Percentiles rank a stretch among this genome's conserved stretches.
These are phyloP conservation scores for Verticillium zaregamsianum DNA, from an alignment of 2,329 filamentous ascomycete species.

Conservation along the genomic window DNA sequence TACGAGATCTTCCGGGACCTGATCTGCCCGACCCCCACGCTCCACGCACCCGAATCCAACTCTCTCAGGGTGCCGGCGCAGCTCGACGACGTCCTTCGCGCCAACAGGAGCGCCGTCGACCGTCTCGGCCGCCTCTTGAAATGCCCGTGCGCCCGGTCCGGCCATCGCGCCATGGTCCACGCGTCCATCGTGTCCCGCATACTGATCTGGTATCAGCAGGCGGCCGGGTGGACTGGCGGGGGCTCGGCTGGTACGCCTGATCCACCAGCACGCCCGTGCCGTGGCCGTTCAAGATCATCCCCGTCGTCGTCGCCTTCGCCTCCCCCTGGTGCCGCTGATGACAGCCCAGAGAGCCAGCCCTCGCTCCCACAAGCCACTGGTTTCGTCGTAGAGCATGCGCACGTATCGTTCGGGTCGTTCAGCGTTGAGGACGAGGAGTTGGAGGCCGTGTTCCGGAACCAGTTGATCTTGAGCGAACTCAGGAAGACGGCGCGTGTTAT, in stretches of 20 bases:
- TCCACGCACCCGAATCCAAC: conserved; percentile 18
- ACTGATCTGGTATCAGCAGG: conserved; percentile 22
- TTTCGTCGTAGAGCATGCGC: conserved; percentile 15
- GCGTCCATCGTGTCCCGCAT: conserved; percentile 21
- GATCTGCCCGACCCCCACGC: conserved; percentile 15
- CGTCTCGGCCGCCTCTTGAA: conserved; percentile 14
- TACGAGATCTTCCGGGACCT: conserved; percentile 18
- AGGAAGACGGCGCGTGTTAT: conserved; percentile 7
- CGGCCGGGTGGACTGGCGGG: conserved; percentile 16
- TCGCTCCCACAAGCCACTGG: conserved; percentile 16
- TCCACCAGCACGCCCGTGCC: no score
- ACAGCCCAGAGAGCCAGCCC: conserved; percentile 1
- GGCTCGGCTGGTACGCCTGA: neutral
- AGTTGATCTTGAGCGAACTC: conserved; percentile 18
- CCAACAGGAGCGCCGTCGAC: conserved; percentile 16
- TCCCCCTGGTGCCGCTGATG: neutral
- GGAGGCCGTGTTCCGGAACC: conserved; percentile 16
- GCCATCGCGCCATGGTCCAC: conserved; percentile 18
- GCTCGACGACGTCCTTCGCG: conserved; percentile 16
- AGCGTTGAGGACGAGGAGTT: conserved; percentile 17
- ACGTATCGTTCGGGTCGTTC: conserved; percentile 16
- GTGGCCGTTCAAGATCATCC: no score
- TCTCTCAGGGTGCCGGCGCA: conserved; percentile 12
- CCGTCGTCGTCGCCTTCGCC: no score
- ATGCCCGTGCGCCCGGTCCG: conserved; percentile 16